A percentile compares a stretch with the other conserved stretches of the same genome.
These are phyloP conservation scores for Metschnikowia orientalis DNA, from an alignment of 805 yeast species.

Conservation along the genomic window DNA sequence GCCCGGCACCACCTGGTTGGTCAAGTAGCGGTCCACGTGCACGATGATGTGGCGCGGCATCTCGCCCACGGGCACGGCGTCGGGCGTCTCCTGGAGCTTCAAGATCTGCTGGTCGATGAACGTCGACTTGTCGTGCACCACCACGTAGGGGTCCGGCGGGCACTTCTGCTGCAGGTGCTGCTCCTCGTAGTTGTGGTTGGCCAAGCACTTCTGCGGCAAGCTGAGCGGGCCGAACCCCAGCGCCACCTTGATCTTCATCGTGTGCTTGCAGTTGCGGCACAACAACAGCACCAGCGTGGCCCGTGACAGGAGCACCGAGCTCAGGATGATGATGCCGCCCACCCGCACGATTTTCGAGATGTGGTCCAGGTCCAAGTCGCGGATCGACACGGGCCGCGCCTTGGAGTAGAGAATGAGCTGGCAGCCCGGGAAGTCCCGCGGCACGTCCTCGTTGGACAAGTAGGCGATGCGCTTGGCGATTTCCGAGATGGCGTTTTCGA, in stretches of 20 bases:
- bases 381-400: slow-evolving; percentile 65
- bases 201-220: slow-evolving; percentile 64
- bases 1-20: slow-evolving; percentile 92
- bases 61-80: slow-evolving; percentile 98
- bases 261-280: slow-evolving; percentile 85
- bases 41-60: slow-evolving; percentile 91
- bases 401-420: slow-evolving; percentile 75
- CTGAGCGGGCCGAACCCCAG: slow-evolving; percentile 68
- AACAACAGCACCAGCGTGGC: slow-evolving; percentile 80
- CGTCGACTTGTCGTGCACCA: slow-evolving; percentile 89
- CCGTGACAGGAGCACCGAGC: slow-evolving; percentile 82
- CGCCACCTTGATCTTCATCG: slow-evolving; percentile 56
- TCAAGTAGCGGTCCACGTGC: slow-evolving; percentile 83
- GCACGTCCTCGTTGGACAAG: slow-evolving; percentile 48
- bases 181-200: slow-evolving; percentile 37
- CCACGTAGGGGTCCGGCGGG: slow-evolving; percentile 88
- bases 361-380: slow-evolving; percentile 81
- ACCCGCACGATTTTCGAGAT: slow-evolving; percentile 86
- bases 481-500: slow-evolving; percentile 78
- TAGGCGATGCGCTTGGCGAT: slow-evolving; percentile 73
- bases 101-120: slow-evolving; percentile 93
- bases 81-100: slow-evolving; percentile 95
- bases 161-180: slow-evolving; percentile 54
- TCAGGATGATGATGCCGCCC: slow-evolving; percentile 89
- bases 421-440: slow-evolving; percentile 65